Conservation (phyloP, 2,329 filamentous ascomycete species). For the Purpureocillium takamizusanense region DNA sequence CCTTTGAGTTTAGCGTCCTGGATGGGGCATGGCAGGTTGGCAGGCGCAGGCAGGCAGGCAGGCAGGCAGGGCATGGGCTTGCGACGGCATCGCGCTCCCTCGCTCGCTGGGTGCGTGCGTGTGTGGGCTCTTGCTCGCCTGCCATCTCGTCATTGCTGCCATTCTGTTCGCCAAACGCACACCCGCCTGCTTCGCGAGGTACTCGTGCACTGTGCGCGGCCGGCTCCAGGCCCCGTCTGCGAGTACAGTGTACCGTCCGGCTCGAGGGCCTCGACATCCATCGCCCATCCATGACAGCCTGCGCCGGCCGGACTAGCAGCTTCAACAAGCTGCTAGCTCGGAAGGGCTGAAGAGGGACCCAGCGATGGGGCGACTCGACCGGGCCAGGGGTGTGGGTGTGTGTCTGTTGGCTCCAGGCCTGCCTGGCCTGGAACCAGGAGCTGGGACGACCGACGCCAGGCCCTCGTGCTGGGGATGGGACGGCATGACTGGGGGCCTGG, state of each 20-base stretch:
- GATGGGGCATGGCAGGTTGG: not conserved
- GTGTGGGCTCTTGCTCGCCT: too few relatives aligned
- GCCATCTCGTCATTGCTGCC: too few relatives aligned
- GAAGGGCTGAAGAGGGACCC: constrained; percentile 27
- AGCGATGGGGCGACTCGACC: constrained; percentile 7
- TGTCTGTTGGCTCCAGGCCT: not conserved
- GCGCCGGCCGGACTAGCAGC: not conserved
- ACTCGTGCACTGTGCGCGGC: too few relatives aligned
- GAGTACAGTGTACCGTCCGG: not conserved
- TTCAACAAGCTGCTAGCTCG: constrained; percentile 19
- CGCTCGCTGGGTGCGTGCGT: too few relatives aligned
- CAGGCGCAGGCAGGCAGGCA: not conserved
- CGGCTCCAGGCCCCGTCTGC: not conserved
- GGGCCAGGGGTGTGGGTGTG: constrained; percentile 1
- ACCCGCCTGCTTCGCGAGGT: too few relatives aligned
- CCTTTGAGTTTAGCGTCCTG: constrained; percentile 1
- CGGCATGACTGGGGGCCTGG: constrained; percentile 1
- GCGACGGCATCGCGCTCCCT: not conserved
- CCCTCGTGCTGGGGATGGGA: constrained; percentile 2
- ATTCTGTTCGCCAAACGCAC: too few relatives aligned
- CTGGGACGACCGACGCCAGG: constrained; percentile 1
- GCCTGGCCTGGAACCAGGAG: constrained; percentile 1
- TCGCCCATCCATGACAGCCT: constrained; percentile 1
- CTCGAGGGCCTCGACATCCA: not conserved
- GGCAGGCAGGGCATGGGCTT: not conserved